Percentiles rank a stretch among this genome's conserved stretches.
Conservation (phyloP, 2,329 filamentous ascomycete genomes). For the Magnaporthiopsis poae region DNA sequence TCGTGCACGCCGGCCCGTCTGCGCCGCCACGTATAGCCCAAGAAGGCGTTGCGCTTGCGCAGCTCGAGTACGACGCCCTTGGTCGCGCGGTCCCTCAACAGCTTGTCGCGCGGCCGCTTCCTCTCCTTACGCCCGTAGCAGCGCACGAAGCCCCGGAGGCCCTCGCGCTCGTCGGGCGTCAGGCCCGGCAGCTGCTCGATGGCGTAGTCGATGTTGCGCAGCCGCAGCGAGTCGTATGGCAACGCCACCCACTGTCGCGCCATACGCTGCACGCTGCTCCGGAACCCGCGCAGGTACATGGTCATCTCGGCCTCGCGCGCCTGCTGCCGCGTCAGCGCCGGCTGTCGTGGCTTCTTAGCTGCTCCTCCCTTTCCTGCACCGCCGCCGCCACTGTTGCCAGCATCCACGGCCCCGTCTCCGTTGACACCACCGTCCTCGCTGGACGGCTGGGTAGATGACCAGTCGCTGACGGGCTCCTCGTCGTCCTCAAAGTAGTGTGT, state of each 20-base stretch:
- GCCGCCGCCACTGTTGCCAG: neutral
- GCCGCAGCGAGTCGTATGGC: slow-evolving; percentile 38
- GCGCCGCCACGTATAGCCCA: slow-evolving; percentile 78
- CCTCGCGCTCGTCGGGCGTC: slow-evolving; percentile 26
- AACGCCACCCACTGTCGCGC: slow-evolving; percentile 35
- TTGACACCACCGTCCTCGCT: neutral
- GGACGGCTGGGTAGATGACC: slow-evolving; percentile 16
- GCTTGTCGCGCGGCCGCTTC: slow-evolving; percentile 72
- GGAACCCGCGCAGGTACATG: slow-evolving; percentile 27
- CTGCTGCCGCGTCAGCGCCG: slow-evolving; percentile 5
- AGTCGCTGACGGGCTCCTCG: slow-evolving; percentile 58
- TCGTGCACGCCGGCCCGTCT: slow-evolving; percentile 19
- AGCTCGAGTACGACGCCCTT: slow-evolving; percentile 64
- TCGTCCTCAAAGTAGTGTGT: slow-evolving; percentile 88
- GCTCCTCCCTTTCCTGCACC: neutral
- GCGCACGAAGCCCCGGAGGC: slow-evolving; percentile 41
- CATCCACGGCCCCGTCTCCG: neutral
- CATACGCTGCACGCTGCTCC: slow-evolving; percentile 30
- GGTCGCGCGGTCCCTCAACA: slow-evolving; percentile 63
- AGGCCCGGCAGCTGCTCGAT: slow-evolving; percentile 31
- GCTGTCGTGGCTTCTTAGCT: neutral
- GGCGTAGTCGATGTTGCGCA: slow-evolving; percentile 39
- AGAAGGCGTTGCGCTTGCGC: slow-evolving; percentile 72
- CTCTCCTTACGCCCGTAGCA: slow-evolving; percentile 53
- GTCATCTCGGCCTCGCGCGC: slow-evolving; percentile 20